Evolutionary conservation across 345 rosid genomes (phyloP).

Genomic region (Aegle marmelos): DNA sequence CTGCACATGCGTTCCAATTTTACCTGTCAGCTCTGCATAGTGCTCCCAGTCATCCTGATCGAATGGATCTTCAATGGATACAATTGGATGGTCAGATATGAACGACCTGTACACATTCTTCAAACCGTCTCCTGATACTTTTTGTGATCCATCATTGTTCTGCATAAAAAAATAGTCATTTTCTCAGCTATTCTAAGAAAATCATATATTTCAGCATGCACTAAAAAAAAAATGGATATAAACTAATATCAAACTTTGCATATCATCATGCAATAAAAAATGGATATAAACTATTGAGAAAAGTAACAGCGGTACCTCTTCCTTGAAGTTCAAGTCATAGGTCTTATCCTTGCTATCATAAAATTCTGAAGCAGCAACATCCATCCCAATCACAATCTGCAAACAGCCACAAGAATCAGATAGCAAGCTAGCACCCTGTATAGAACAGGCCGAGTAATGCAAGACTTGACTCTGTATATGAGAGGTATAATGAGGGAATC

Average conservation of each 20-base stretch:
- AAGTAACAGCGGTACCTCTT: constrained; percentile 34
- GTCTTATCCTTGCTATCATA: constrained; percentile 44
- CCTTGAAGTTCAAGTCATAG: constrained; percentile 68
- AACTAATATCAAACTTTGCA: background rate
- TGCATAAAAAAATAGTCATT: constrained; percentile 19
- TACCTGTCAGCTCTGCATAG: constrained; percentile 48
- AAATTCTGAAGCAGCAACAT: constrained; percentile 75
- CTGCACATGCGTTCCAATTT: constrained; percentile 60
- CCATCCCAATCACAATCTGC: constrained; percentile 77
- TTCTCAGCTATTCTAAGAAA: background rate
- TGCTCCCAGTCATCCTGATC: constrained; percentile 79
- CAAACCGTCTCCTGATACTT: constrained; percentile 58
- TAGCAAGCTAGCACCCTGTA: background rate
- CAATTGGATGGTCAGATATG: constrained; percentile 54
- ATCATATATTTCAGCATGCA: background rate
- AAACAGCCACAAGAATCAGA: constrained; percentile 1
- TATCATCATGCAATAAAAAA: background rate
- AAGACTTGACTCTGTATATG: background rate
- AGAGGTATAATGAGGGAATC: background rate
- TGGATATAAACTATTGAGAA: background rate
- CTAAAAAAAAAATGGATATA: background rate
- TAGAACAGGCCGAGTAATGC: background rate
- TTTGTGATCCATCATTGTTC: constrained; percentile 63
- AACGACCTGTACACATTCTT: constrained; percentile 64
- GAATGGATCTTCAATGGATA: constrained; percentile 70